Base-by-base conservation (phyloP, 148 eudicot genomes). In the Arctostaphylos glauca region DNA sequence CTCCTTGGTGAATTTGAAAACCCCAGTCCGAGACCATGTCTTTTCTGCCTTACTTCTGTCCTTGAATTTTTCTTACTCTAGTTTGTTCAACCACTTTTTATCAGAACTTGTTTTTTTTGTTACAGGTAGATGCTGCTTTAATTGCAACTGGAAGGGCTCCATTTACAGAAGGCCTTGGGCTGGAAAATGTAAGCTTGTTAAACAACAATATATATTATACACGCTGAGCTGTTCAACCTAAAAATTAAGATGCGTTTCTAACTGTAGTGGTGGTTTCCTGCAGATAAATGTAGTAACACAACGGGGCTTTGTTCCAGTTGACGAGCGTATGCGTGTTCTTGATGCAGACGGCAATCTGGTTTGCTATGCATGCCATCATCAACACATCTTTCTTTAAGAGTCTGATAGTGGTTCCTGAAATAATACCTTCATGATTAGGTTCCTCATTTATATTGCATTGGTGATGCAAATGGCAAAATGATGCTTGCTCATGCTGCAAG, bases 81-180 rank as follows among this genome's bases (percentile, higher is more conserved):
- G 1, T 31, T 31, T 31, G 46, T 21, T 43, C 53, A 14, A 15
- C 79, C 21, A 12, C 23, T 53, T 55, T 81, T 58, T 73, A 15
- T 23, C 47, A 73, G 19, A 62, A 80, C 18, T 58, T 76, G 48
- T 50, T 79, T 80, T 18, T n/a, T 50, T 44, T 78, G 47, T 62
- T 86, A 48, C 88, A 97, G 99, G 98, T 97, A 54, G 99, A 97
- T 91, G 98, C 99, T 62, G 99, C 99, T 81, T 92, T 97, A 67
- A 97, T 97, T 90, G 99, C 99, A 41, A 94, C 99, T 52, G 99
- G 99, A 93, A 93, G 99, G 89, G 98, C 99, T 78, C 99, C 99
- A 50, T 93, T 86, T 86, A 97, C 99, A n/a, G 81, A 90, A 73
- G 98, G 96, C 80, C 97, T 97, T 89, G 99, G 99, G 75, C 82